Evolutionary conservation across 352 stramenopile species (phyloP).

Genomic region (Pythium brachiatum): DNA sequence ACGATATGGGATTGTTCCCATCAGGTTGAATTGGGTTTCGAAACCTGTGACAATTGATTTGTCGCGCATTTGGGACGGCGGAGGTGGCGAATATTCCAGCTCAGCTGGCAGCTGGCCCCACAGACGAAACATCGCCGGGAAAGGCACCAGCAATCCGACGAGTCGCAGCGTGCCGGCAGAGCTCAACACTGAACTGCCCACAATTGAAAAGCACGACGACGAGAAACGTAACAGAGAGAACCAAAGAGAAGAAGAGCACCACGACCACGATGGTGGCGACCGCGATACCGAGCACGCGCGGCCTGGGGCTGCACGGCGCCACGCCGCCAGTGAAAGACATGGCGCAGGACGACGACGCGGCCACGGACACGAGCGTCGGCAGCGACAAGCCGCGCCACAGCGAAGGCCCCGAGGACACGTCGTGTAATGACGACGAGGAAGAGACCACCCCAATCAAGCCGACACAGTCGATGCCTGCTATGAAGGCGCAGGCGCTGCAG

Average conservation of each 20-base stretch:
- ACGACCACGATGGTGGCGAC: constrained; percentile 18
- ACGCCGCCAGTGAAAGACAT: background rate
- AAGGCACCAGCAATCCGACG: background rate
- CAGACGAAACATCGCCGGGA: constrained; percentile 2
- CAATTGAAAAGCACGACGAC: constrained; percentile 12
- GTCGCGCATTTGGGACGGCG: constrained; percentile 4
- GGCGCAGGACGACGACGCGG: background rate
- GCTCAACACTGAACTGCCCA: constrained; percentile 1
- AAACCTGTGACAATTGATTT: constrained; percentile 4
- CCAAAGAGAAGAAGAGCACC: background rate
- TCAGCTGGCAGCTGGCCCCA: background rate
- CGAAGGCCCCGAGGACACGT: constrained; percentile 9
- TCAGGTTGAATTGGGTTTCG: too few species aligned
- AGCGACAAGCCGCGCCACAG: constrained; percentile 6
- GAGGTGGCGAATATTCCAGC: background rate
- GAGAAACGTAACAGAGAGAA: constrained; percentile 4
- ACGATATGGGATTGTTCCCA: background rate
- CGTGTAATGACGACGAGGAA: constrained; percentile 8
- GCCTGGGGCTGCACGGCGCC: constrained; percentile 6
- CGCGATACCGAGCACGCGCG: constrained; percentile 11
- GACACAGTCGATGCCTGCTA: constrained; percentile 5
- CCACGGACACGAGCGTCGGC: background rate
- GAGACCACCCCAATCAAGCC: constrained; percentile 2
- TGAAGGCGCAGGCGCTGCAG: background rate
- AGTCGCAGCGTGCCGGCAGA: background rate